Percentiles rank a stretch among this genome's conserved stretches.
Conservation (phyloP, 805 yeast genomes). For the Candida insectalens region DNA sequence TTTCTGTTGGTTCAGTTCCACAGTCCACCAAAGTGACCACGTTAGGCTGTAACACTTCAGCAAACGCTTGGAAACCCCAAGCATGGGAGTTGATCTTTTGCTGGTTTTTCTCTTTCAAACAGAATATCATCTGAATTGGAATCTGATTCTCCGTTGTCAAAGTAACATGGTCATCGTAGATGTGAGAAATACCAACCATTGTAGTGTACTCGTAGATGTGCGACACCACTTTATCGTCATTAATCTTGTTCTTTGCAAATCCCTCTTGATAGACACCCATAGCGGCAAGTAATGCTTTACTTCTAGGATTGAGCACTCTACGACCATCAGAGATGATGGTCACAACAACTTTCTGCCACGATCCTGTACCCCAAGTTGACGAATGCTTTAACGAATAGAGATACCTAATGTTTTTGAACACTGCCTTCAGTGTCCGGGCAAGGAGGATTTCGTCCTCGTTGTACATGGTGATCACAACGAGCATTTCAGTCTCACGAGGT, state of each 20-base stretch:
- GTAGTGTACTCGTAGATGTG: constrained; percentile 93
- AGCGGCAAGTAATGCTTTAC: constrained; percentile 74
- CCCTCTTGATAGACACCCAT: constrained; percentile 93
- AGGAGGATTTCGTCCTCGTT: constrained; percentile 78
- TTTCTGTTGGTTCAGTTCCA: constrained; percentile 84
- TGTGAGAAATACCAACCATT: constrained; percentile 71
- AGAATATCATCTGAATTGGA: constrained; percentile 84
- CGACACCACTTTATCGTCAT: constrained; percentile 69
- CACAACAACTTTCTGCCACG: constrained; percentile 92
- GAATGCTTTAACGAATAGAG: constrained; percentile 54
- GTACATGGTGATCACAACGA: constrained; percentile 83
- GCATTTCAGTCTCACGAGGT: constrained; percentile 75
- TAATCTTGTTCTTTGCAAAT: constrained; percentile 84
- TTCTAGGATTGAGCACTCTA: constrained; percentile 65
- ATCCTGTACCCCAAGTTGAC: constrained; percentile 85
- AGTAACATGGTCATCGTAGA: constrained; percentile 48
- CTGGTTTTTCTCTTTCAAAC: constrained; percentile 81
- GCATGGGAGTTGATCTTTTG: constrained; percentile 92
- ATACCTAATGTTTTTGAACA: constrained; percentile 77
- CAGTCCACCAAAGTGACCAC: constrained; percentile 84
- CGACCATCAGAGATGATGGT: constrained; percentile 90
- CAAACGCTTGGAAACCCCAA: constrained; percentile 94
- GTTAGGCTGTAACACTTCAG: constrained; percentile 70
- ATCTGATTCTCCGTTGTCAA: constrained; percentile 54
- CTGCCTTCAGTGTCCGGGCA: constrained; percentile 83